Conservation (phyloP, 2,329 filamentous ascomycete species). For the Botryotinia convoluta region DNA sequence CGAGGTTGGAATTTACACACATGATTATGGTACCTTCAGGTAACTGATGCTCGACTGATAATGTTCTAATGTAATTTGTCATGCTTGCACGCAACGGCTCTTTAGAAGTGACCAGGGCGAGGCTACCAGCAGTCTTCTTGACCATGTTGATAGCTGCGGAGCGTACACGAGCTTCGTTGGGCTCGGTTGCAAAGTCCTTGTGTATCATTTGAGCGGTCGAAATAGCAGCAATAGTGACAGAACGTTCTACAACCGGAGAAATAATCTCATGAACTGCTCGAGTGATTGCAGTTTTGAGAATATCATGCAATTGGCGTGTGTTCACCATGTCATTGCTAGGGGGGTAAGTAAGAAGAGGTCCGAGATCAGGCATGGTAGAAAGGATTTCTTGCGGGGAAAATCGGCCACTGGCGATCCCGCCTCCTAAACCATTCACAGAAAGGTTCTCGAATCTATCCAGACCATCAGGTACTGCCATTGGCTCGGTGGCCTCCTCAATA, state of each 20-base stretch:
- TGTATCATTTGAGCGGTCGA: constrained; percentile 92
- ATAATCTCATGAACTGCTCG: constrained; percentile 95
- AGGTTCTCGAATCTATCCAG: constrained; percentile 82
- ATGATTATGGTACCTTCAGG: constrained; percentile 95
- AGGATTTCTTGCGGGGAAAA: constrained; percentile 77
- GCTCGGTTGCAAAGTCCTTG: constrained; percentile 94
- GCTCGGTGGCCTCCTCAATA: constrained; percentile 58
- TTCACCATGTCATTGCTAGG: constrained; percentile 77
- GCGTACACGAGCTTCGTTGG: constrained; percentile 81
- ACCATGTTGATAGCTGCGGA: constrained; percentile 91
- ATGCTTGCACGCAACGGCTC: constrained; percentile 95
- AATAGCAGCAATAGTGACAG: constrained; percentile 95
- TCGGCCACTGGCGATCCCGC: constrained; percentile 65
- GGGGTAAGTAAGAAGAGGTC: constrained; percentile 75
- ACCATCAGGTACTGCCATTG: constrained; percentile 56
- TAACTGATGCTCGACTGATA: constrained; percentile 68
- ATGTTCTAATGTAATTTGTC: constrained; percentile 85
- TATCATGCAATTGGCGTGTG: constrained; percentile 64
- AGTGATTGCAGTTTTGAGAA: constrained; percentile 82
- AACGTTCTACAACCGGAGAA: constrained; percentile 93
- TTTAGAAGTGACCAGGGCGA: constrained; percentile 97
- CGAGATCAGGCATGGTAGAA: constrained; percentile 79
- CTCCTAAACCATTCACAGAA: constrained; percentile 69
- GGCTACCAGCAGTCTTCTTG: constrained; percentile 86
- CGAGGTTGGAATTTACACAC: constrained; percentile 97